Percentiles rank a stretch among this genome's conserved stretches.
These are phyloP conservation scores for Flammula alnicola DNA, from an alignment of 1,284 basidiomycete genomes.

Conservation along the genomic window DNA sequence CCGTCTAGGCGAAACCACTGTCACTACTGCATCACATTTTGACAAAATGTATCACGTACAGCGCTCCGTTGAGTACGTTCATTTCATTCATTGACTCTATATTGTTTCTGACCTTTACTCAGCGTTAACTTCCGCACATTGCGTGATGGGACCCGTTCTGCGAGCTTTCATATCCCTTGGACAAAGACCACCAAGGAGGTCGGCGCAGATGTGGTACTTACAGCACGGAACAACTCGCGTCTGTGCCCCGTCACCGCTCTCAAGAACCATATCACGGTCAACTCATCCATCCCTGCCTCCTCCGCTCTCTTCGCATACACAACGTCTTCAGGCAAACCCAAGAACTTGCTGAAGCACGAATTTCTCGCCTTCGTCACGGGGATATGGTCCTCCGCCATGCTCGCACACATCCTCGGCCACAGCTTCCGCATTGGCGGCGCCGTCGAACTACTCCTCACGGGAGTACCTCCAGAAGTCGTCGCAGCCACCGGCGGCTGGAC, in stretches of 20 bases:
- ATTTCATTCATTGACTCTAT: no score
- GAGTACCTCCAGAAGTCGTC: no score
- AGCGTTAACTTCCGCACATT: no score
- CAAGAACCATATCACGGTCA: not conserved
- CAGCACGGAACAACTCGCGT: not conserved
- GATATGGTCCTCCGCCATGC: conserved; percentile 18
- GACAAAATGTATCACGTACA: no score
- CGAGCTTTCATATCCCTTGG: no score
- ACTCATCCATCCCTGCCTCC: conserved; percentile 3
- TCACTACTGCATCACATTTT: no score
- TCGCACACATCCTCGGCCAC: conserved; percentile 31
- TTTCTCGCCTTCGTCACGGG: conserved; percentile 28
- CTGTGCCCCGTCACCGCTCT: not conserved
- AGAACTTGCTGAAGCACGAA: conserved; percentile 17
- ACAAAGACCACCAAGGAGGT: not conserved
- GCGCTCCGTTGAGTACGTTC: no score
- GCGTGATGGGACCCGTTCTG: no score
- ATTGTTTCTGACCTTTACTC: no score
- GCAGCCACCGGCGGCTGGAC: conserved; percentile 37
- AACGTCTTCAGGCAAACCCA: conserved; percentile 2
- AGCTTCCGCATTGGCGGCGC: no score
- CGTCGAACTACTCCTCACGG: no score
- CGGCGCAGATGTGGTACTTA: not conserved
- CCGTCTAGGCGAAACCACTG: no score
- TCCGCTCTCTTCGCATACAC: conserved; percentile 25